These are phyloP conservation scores for Aspergillus floridensis DNA, from an alignment of 2,329 filamentous ascomycete species.

Conservation along the genomic window DNA sequence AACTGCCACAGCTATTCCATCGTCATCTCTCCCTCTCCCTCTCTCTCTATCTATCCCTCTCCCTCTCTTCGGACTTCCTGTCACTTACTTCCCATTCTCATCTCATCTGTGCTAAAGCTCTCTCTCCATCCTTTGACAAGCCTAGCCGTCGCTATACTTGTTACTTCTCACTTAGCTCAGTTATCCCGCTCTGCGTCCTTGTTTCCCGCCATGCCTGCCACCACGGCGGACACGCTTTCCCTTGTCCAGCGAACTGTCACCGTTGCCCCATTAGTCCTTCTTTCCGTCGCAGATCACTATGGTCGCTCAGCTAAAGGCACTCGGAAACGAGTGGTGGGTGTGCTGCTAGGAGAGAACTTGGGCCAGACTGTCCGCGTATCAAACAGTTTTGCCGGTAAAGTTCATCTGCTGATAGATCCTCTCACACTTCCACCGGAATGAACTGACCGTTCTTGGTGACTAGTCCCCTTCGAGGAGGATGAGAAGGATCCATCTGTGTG, in stretches of 20 bases:
- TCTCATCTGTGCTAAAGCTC: background rate
- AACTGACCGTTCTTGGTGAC: conserved; percentile 9
- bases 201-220: conserved; percentile 75
- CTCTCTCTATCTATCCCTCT: background rate
- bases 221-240: conserved; percentile 92
- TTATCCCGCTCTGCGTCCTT: conserved; percentile 3
- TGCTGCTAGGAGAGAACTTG: conserved; percentile 91
- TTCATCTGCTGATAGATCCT: conserved; percentile 16
- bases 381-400: conserved; percentile 94
- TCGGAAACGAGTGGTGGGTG: conserved; percentile 85
- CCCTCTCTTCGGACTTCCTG: background rate
- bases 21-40: conserved; percentile 10
- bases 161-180: background rate
- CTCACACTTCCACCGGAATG: background rate
- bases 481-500: conserved; percentile 98
- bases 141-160: background rate
- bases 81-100: conserved; percentile 1
- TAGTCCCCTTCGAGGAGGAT: conserved; percentile 98
- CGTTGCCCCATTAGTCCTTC: conserved; percentile 93
- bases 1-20: conserved; percentile 9
- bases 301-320: conserved; percentile 89
- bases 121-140: background rate
- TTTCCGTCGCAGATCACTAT: conserved; percentile 98
- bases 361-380: conserved; percentile 95
- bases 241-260: conserved; percentile 94